Conservation (phyloP, 495 filamentous ascomycete species). For the Neurospora sp. region DNA sequence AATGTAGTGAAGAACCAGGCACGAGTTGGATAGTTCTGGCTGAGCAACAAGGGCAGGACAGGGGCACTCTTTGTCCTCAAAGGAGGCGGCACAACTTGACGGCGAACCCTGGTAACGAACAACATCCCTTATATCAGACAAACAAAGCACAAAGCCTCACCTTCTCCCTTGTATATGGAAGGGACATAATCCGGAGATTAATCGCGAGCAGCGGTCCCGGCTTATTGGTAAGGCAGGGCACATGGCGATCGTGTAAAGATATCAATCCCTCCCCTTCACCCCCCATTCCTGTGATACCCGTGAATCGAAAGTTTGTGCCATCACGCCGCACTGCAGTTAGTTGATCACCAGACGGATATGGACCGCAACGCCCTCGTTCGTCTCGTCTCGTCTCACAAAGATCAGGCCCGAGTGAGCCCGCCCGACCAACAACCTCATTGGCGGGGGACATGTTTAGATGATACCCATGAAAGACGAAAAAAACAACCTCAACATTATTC, state of each 20-base stretch:
- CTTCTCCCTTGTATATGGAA: background rate
- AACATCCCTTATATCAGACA: background rate
- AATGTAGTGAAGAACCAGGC: background rate
- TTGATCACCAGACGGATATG: background rate
- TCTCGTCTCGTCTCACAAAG: background rate
- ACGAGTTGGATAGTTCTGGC: background rate
- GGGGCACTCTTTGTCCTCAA: background rate
- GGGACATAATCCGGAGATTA: background rate
- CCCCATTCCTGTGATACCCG: background rate
- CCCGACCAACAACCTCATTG: background rate
- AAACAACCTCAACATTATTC: background rate
- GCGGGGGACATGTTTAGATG: background rate
- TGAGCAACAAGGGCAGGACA: background rate
- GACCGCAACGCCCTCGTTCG: background rate
- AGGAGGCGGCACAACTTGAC: background rate
- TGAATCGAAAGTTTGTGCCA: background rate
- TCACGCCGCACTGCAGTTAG: background rate
- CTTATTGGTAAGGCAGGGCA: background rate
- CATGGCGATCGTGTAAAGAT: background rate
- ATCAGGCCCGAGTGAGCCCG: background rate
- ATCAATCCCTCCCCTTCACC: background rate
- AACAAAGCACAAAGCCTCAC: background rate
- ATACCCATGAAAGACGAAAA: background rate
- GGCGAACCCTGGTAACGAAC: background rate
- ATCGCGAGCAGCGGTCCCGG: background rate